Conservation (phyloP, 306 rosid species). For the Ceratonia siliqua region DNA sequence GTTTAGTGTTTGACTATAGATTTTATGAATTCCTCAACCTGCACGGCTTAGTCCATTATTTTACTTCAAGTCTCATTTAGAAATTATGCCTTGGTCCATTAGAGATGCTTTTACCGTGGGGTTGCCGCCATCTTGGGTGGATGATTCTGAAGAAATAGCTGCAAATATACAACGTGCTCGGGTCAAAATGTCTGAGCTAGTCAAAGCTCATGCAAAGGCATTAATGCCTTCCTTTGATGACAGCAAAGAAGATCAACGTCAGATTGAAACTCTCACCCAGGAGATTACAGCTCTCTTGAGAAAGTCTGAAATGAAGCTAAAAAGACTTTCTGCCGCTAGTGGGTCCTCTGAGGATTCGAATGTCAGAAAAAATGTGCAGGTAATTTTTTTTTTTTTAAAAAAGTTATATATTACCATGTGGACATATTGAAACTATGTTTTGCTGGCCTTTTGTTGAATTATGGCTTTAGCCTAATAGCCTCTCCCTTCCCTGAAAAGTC, state of each 20-base stretch:
- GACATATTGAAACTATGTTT: neutral
- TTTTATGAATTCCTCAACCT: neutral
- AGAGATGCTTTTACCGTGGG: slow-evolving; percentile 76
- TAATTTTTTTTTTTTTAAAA: slow-evolving; percentile 31
- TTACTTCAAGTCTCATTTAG: neutral
- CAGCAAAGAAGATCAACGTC: slow-evolving; percentile 66
- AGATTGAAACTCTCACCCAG: slow-evolving; percentile 62
- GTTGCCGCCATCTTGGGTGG: slow-evolving; percentile 84
- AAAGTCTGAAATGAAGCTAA: slow-evolving; percentile 62
- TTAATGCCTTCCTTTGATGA: slow-evolving; percentile 80
- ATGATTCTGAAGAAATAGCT: slow-evolving; percentile 73
- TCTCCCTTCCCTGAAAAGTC: neutral
- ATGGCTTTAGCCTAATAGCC: slow-evolving; percentile 13
- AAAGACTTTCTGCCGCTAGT: slow-evolving; percentile 52
- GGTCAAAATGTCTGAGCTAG: slow-evolving; percentile 62
- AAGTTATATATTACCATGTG: neutral
- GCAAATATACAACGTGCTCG: slow-evolving; percentile 58
- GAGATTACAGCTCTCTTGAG: slow-evolving; percentile 70
- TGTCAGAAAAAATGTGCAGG: slow-evolving; percentile 80
- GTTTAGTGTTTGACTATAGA: slow-evolving; percentile 15
- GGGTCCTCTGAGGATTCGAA: slow-evolving; percentile 73
- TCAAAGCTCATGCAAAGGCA: slow-evolving; percentile 72
- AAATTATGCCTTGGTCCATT: slow-evolving; percentile 38
- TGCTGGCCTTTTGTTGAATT: slow-evolving; percentile 14
- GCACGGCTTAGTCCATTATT: neutral